Evolutionary conservation across 352 stramenopile species (phyloP).

Genomic region (Aphanomyces invadans): DNA sequence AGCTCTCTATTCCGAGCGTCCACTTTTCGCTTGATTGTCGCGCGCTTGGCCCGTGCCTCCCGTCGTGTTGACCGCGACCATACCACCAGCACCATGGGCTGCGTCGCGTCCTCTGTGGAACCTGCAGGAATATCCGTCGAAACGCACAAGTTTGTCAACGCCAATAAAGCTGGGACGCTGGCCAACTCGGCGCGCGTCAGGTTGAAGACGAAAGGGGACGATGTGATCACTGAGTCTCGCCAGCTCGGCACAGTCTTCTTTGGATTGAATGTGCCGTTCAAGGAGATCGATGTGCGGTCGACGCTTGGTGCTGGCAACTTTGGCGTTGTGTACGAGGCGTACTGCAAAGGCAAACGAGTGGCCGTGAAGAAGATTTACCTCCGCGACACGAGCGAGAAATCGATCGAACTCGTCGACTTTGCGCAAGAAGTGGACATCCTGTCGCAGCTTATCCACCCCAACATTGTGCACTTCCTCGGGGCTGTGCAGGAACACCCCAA

Average conservation of each 20-base stretch:
- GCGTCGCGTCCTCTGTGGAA: constrained; percentile 11
- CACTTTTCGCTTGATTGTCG: too few species aligned
- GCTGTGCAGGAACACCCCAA: constrained; percentile 58
- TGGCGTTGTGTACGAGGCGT: constrained; percentile 68
- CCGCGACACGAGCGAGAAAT: constrained; percentile 49
- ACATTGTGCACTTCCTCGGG: constrained; percentile 76
- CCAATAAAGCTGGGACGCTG: constrained; percentile 60
- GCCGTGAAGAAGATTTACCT: constrained; percentile 58
- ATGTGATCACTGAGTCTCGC: constrained; percentile 47
- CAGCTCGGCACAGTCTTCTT: constrained; percentile 59
- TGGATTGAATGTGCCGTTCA: constrained; percentile 51
- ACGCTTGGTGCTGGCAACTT: constrained; percentile 68
- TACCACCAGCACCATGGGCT: constrained; percentile 12
- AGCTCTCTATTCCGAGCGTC: too few species aligned
- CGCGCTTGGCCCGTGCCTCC: too few species aligned
- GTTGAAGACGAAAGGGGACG: constrained; percentile 23
- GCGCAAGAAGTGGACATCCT: constrained; percentile 80
- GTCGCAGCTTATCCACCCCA: constrained; percentile 62
- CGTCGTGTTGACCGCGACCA: too few species aligned
- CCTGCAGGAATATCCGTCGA: constrained; percentile 22
- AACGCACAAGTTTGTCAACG: constrained; percentile 26
- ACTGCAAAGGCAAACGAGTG: constrained; percentile 65
- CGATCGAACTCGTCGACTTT: constrained; percentile 46
- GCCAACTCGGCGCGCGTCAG: constrained; percentile 58
- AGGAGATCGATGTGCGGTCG: constrained; percentile 57